Base-by-base conservation (phyloP, 306 rosid species). In the Vigna angularis region DNA sequence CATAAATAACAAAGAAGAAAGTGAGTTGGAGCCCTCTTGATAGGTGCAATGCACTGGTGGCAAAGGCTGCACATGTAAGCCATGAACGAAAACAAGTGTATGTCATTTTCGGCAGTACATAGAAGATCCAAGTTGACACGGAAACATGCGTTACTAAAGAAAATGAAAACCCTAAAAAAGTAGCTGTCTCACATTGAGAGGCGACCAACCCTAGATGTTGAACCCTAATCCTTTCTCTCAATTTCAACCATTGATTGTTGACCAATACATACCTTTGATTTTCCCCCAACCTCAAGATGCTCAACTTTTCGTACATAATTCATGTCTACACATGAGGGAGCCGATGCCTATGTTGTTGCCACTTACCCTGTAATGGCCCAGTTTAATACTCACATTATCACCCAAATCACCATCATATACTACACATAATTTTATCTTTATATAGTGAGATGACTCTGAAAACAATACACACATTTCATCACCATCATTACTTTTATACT, bases 331-430 rank as follows among this genome's bases (percentile, higher is more conserved):
- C 48, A 7, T 45, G 67, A 78, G 93, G 96, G 82, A 82, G 80
- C 93, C 83, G 78, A 66, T 66, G 12, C 86, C 88, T 79, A 45
- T 72, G 89, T 82, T 87, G 91, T 78, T 82, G 95, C 88, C 88
- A 72, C 79, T 85, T 38, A 81, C 75, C 82, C 88, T 77, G 84
- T 83, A 67, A 65, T 44, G 22, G 32, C 22, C 0, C 38, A 52
- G 44, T 68, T 70, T 68, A 53, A 79, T 59, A 67, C 66, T 72
- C 63, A 53, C 5, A 42, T 82, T 55, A 82, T 82, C 76, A 53
- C 69, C 44, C 42, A 40, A 32, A 24, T 52, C 11, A 55, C 9
- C 9, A 69, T 69, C 28, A 26, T 26, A 26, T 26, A 26, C 28
- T 26, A 26, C n/a, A 14, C 40, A 69, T 20, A 61, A 51, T 70